phyloP scores from a whole-genome alignment of 108 stramenopile genomes.

The Chaetoceros tenuissimus region DNA sequence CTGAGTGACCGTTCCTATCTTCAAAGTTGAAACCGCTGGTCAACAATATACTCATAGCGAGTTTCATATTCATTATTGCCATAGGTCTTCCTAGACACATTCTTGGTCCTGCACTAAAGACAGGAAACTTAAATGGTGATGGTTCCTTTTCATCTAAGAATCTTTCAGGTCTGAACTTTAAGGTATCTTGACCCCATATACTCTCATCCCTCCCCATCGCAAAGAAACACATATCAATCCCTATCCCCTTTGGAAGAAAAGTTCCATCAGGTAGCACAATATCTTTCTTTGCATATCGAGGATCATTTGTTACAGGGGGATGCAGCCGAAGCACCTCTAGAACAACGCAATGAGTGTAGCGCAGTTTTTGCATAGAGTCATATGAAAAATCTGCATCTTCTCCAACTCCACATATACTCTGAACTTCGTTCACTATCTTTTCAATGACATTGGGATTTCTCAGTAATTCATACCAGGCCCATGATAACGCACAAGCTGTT shows the following conservation, averaged over 20 bases:
- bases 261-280: constrained; percentile 52
- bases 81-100: constrained; percentile 25
- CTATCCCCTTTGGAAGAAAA: constrained; percentile 15
- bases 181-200: constrained; percentile 32
- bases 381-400: constrained; percentile 5
- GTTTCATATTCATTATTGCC: constrained; percentile 30
- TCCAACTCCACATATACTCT: constrained; percentile 1
- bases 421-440: constrained; percentile 28
- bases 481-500: constrained; percentile 38
- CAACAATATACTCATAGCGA: constrained; percentile 11
- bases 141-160: constrained; percentile 23
- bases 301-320: constrained; percentile 32
- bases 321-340: constrained; percentile 42
- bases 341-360: constrained; percentile 26
- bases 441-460: constrained; percentile 18
- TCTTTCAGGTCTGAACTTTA: constrained; percentile 32
- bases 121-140: constrained; percentile 11
- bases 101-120: constrained; percentile 31
- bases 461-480: constrained; percentile 32
- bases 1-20: constrained; percentile 11
- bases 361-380: constrained; percentile 9
- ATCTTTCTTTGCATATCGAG: constrained; percentile 19
- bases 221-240: constrained; percentile 19
- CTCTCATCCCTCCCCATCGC: constrained; percentile 21
- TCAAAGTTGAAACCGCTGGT: constrained; percentile 14